These are phyloP conservation scores for Tritrichomonas musculus DNA, from an alignment of 208 protist genomes.

Conservation along the genomic window DNA sequence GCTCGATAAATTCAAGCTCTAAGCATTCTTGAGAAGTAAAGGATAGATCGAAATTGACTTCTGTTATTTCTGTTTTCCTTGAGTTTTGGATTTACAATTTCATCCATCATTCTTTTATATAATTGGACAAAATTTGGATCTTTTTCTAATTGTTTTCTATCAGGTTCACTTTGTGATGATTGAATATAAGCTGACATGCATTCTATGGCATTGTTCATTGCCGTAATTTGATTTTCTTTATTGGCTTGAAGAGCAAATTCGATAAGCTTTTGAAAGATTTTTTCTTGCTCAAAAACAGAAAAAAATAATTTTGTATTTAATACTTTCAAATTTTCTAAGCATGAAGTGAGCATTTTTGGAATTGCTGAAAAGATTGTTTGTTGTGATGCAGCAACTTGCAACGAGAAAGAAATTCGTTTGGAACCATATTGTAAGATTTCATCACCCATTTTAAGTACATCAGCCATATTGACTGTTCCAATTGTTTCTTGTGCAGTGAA, in stretches of 20 bases:
- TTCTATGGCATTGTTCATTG: neutral
- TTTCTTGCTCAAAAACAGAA: neutral
- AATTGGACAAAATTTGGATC: neutral
- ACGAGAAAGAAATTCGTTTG: no score
- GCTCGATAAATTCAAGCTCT: neutral
- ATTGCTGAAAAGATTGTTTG: neutral
- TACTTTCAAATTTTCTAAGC: neutral
- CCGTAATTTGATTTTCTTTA: neutral
- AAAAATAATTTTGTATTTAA: slow-evolving; percentile 5
- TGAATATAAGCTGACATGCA: neutral
- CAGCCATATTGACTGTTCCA: neutral
- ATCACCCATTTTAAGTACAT: neutral
- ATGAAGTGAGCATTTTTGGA: neutral
- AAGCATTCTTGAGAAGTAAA: neutral
- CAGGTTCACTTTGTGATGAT: neutral
- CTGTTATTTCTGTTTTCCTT: neutral
- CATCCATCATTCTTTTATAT: neutral
- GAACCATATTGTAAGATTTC: neutral
- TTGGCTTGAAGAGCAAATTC: neutral
- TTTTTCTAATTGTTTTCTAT: neutral
- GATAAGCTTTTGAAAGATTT: neutral
- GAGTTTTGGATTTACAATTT: neutral
- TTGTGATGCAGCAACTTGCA: neutral
- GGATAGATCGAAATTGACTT: neutral
- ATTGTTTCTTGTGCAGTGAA: neutral